Percentiles rank a stretch among this genome's conserved stretches.
These are phyloP conservation scores for Geotrichum australiense DNA, from an alignment of 1,139 yeast genomes.

Conservation along the genomic window DNA sequence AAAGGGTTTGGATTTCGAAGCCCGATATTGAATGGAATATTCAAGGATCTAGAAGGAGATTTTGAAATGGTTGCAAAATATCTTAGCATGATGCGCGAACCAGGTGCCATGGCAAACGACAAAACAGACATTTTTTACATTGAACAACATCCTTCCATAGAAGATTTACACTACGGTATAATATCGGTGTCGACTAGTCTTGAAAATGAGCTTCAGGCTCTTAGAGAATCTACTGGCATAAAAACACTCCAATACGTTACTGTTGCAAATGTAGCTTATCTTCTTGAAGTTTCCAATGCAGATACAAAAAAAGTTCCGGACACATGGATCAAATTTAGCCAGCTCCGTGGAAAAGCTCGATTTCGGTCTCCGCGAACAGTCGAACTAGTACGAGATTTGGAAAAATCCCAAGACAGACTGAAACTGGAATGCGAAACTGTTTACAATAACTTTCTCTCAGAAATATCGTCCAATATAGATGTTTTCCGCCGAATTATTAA, in stretches of 20 bases:
- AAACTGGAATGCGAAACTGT: slow-evolving; percentile 49
- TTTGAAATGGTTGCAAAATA: slow-evolving; percentile 32
- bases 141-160: slow-evolving; percentile 39
- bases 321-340: slow-evolving; percentile 70
- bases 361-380: slow-evolving; percentile 59
- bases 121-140: slow-evolving; percentile 33
- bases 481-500: slow-evolving; percentile 45
- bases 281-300: slow-evolving; percentile 65
- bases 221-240: slow-evolving; percentile 45
- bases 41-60: slow-evolving; percentile 27
- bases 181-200: slow-evolving; percentile 18
- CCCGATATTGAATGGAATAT: slow-evolving; percentile 29
- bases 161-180: slow-evolving; percentile 21
- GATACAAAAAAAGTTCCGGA: slow-evolving; percentile 53
- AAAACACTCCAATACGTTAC: slow-evolving; percentile 53
- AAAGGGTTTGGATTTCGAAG: slow-evolving; percentile 25
- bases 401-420: slow-evolving; percentile 57
- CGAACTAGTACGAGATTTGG: slow-evolving; percentile 47
- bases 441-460: slow-evolving; percentile 45
- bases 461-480: slow-evolving; percentile 43
- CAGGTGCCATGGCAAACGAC: slow-evolving; percentile 49
- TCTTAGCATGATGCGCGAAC: slow-evolving; percentile 49
- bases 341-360: slow-evolving; percentile 64
- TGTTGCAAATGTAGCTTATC: slow-evolving; percentile 56
- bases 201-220: slow-evolving; percentile 40